Base-by-base conservation (phyloP, 2,329 filamentous ascomycete genomes). In the Emergomyces orientalis region DNA sequence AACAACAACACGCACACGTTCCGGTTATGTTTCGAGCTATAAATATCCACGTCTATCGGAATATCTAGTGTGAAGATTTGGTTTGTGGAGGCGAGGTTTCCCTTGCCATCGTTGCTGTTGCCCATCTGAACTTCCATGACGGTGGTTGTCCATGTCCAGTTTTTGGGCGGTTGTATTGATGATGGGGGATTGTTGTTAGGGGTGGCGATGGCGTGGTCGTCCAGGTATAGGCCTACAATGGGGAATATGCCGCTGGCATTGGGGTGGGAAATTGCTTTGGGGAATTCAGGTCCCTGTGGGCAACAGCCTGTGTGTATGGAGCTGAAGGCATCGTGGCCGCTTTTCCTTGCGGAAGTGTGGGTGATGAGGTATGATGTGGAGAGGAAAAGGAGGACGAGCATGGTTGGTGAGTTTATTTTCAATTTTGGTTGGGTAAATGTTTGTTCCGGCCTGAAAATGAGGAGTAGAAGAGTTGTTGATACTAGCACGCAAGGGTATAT, bases 1-100 rank as follows among this genome's bases (percentile, higher is more conserved):
- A 58, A 13, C 19, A 64, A 14, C 54, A 64, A 30, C 25, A 51
- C 62, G 17, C 62, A 63, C 3, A 63, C 62, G n/a, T 63, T 63
- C 43, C 63, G 30, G 25, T 47, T 25, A 51, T 56, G 27, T 2
- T 49, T 52, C 22, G 47, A 17, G 19, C 30, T 43, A 39, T 57
- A 52, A 14, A 54, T 30, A 51, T 58, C 58, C 25, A 34, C 54
- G 51, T 61, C 62, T 17, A 25, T 14, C 2, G 41, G 56, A 11
- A 63, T 57, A 32, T 63, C 43, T 13, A 63, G 37, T 27, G 52
- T 59, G 54, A 55, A 63, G 49, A 22, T 49, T 49, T 63, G 56
- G n/a, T 63, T 58, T 2, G 59, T 45, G 14, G 59, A 19, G 34
- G 25, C 49, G 22, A 43, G 3, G 11, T 14, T 43, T 7, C n/a